Percentiles rank a stretch among this genome's conserved stretches.
These are phyloP conservation scores for Postia placenta DNA, from an alignment of 768 basidiomycete genomes.

Conservation along the genomic window DNA sequence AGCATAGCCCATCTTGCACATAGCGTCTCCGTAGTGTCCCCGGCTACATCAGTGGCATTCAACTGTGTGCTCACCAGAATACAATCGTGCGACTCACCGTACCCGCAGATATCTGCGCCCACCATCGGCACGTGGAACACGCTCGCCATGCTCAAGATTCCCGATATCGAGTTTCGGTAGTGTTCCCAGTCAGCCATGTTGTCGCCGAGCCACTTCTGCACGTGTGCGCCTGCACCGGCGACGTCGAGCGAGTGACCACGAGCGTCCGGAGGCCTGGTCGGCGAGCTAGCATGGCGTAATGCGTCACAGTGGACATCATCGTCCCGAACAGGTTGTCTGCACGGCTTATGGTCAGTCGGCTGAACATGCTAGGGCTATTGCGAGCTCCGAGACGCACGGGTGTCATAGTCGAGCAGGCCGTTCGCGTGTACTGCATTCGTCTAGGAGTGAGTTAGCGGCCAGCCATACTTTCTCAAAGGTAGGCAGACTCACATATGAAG, in stretches of 20 bases:
- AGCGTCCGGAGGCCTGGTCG: slow-evolving; percentile 55
- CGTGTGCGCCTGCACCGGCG: slow-evolving; percentile 56
- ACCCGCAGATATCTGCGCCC: slow-evolving; percentile 70
- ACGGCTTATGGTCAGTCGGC: neutral
- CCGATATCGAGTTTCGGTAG: slow-evolving; percentile 54
- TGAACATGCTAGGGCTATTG: neutral
- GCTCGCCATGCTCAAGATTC: slow-evolving; percentile 59
- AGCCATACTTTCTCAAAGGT: neutral
- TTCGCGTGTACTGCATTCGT: slow-evolving; percentile 44
- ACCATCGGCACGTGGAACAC: slow-evolving; percentile 72
- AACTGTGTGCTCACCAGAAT: neutral
- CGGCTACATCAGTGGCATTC: slow-evolving; percentile 27
- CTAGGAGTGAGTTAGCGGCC: no score
- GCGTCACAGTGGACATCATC: slow-evolving; percentile 65
- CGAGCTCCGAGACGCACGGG: slow-evolving; percentile 26
- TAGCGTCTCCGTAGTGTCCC: slow-evolving; percentile 59
- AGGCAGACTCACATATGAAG: slow-evolving; percentile 40
- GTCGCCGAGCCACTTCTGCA: slow-evolving; percentile 75
- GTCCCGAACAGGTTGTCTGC: slow-evolving; percentile 60
- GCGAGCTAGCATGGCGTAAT: slow-evolving; percentile 54
- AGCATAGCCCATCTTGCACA: slow-evolving; percentile 76
- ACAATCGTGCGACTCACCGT: slow-evolving; percentile 28
- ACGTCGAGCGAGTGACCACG: slow-evolving; percentile 70
- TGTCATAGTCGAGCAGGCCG: slow-evolving; percentile 53
- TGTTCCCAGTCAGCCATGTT: slow-evolving; percentile 55